Conservation (phyloP, 2,329 filamentous ascomycete genomes). For the Lachnellula arida region DNA sequence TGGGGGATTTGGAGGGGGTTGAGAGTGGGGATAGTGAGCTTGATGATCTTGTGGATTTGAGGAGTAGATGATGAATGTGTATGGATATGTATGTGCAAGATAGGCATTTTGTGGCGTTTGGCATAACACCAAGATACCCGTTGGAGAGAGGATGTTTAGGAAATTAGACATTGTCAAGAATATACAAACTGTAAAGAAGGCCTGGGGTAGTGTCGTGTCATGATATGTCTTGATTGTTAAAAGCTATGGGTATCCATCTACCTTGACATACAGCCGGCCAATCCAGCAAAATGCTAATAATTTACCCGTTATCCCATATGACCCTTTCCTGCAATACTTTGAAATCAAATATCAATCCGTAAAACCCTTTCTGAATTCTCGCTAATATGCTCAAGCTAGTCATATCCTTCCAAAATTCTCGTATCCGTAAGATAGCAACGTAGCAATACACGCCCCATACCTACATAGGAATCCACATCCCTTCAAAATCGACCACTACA, state of each 20-base stretch:
- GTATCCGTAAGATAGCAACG: conserved; percentile 11
- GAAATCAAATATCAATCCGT: conserved; percentile 53
- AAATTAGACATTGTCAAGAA: conserved; percentile 10
- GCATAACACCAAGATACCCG: conserved; percentile 63
- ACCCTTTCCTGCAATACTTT: conserved; percentile 31
- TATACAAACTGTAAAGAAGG: background rate
- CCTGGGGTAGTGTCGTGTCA: background rate
- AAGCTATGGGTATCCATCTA: background rate
- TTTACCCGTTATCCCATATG: background rate
- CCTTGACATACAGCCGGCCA: background rate
- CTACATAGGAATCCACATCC: background rate
- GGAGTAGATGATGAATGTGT: background rate
- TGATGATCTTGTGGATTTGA: conserved; percentile 8
- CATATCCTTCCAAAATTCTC: conserved; percentile 29
- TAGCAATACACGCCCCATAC: background rate
- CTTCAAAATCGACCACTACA: background rate
- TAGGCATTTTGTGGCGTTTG: conserved; percentile 36
- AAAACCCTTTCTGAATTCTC: conserved; percentile 61
- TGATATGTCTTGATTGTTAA: background rate
- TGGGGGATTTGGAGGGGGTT: conserved; percentile 19
- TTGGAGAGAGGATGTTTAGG: conserved; percentile 41
- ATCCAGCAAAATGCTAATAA: background rate
- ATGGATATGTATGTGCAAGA: too few relatives aligned
- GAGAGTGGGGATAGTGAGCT: conserved; percentile 6
- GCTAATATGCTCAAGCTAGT: conserved; percentile 38